Evolutionary conservation across 2,329 filamentous ascomycete species (phyloP).

Genomic region (Cadophora sp.): DNA sequence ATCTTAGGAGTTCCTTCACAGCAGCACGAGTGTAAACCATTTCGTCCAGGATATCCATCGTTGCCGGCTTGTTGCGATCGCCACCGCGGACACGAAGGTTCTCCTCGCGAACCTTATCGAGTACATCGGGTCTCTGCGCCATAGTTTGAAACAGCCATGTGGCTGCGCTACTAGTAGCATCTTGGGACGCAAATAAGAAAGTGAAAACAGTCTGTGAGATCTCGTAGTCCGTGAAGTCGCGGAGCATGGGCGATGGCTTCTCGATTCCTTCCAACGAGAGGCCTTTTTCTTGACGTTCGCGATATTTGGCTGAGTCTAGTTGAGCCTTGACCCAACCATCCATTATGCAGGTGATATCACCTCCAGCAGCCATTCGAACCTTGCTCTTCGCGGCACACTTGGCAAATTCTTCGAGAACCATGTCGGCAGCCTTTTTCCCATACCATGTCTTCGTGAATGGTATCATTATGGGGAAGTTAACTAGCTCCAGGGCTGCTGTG

Average conservation of each 20-base stretch:
- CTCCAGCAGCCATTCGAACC: slow-evolving; percentile 87
- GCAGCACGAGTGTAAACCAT: slow-evolving; percentile 91
- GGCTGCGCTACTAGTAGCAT: slow-evolving; percentile 90
- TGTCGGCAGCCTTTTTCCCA: slow-evolving; percentile 92
- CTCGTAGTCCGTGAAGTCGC: slow-evolving; percentile 88
- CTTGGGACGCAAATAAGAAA: slow-evolving; percentile 96
- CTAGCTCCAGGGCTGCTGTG: slow-evolving; percentile 91
- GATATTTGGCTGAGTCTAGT: slow-evolving; percentile 83
- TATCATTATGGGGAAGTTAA: slow-evolving; percentile 97
- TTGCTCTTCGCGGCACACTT: slow-evolving; percentile 94
- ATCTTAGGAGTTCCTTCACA: slow-evolving; percentile 89
- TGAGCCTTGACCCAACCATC: slow-evolving; percentile 93
- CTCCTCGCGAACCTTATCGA: slow-evolving; percentile 91
- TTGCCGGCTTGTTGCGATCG: slow-evolving; percentile 71
- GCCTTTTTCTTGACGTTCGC: slow-evolving; percentile 77
- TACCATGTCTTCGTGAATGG: slow-evolving; percentile 97
- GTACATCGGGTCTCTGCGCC: slow-evolving; percentile 90
- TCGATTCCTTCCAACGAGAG: slow-evolving; percentile 70
- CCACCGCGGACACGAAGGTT: slow-evolving; percentile 80
- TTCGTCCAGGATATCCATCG: slow-evolving; percentile 86
- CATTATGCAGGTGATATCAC: slow-evolving; percentile 89
- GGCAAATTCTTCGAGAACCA: slow-evolving; percentile 87
- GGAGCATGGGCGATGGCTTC: slow-evolving; percentile 84
- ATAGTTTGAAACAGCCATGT: slow-evolving; percentile 96
- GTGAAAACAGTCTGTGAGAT: slow-evolving; percentile 95